These are phyloP conservation scores for Vitis riparia DNA, from an alignment of 164 flowering plant species.

Conservation along the genomic window DNA sequence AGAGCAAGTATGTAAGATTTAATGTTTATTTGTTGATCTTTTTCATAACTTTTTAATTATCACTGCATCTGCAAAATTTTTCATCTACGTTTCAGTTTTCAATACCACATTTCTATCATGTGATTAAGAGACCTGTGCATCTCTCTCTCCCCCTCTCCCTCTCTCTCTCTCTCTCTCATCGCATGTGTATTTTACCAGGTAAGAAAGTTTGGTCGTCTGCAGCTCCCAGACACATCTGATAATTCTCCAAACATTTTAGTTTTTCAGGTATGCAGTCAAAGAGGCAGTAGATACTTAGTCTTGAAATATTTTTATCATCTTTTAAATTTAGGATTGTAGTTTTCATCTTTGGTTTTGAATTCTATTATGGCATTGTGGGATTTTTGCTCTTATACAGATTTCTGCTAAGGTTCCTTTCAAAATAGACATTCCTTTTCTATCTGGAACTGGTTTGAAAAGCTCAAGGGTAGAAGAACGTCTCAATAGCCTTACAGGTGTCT, in stretches of 20 bases:
- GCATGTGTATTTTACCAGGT: conserved; percentile 36
- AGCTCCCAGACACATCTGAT: conserved; percentile 72
- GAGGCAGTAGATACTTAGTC: not conserved
- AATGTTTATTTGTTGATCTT: conserved; percentile 1
- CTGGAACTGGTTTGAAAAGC: conserved; percentile 53
- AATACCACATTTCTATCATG: not conserved
- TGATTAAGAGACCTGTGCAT: not conserved
- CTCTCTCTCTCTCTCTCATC: conserved; percentile 3
- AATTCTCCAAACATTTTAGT: conserved; percentile 67
- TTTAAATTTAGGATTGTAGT: not conserved
- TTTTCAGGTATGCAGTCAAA: conserved; percentile 67
- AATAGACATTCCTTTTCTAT: conserved; percentile 71
- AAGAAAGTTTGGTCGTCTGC: conserved; percentile 53
- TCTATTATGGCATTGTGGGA: not conserved
- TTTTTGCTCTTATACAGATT: conserved; percentile 46
- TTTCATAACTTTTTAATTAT: not conserved
- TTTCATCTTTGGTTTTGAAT: not conserved
- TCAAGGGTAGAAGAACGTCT: conserved; percentile 69
- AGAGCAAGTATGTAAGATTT: conserved; percentile 43
- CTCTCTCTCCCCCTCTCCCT: not conserved
- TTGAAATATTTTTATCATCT: not conserved
- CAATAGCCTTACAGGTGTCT: conserved; percentile 70
- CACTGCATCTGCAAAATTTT: not conserved
- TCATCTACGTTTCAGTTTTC: conserved; percentile 1
- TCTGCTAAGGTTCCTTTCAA: conserved; percentile 69